Evolutionary conservation across 345 rosid genomes (phyloP).

Genomic region (Hibiscus tridactylites): DNA sequence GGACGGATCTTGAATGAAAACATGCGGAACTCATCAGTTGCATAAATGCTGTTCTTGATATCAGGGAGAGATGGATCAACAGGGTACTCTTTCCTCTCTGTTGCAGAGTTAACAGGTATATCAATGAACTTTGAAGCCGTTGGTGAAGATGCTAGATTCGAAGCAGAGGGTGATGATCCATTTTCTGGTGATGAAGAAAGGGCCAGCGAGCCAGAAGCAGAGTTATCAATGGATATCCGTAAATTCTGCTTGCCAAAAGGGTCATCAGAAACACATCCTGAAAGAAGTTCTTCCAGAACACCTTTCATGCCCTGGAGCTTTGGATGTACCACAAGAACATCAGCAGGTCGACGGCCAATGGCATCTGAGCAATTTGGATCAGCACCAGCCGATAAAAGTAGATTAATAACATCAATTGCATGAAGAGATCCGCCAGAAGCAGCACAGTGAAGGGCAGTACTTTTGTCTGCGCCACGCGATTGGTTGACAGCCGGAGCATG

Average conservation of each 20-base stretch:
- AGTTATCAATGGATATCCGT: conserved; percentile 17
- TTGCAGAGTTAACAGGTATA: background rate
- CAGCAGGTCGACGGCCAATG: conserved; percentile 43
- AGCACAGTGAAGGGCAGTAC: conserved; percentile 70
- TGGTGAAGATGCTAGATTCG: conserved; percentile 23
- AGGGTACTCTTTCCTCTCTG: conserved; percentile 54
- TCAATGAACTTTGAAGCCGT: conserved; percentile 22
- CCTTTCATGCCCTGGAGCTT: conserved; percentile 23
- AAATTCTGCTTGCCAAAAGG: conserved; percentile 12
- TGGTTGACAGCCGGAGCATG: conserved; percentile 25
- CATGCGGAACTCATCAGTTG: conserved; percentile 72
- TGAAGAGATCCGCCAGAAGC: conserved; percentile 56
- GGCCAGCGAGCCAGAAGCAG: conserved; percentile 23
- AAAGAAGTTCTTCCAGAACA: conserved; percentile 37
- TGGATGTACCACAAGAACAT: conserved; percentile 50
- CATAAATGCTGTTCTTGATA: conserved; percentile 58
- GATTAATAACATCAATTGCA: conserved; percentile 37
- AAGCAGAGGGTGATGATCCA: conserved; percentile 28
- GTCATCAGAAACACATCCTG: conserved; percentile 5
- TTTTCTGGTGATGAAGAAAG: conserved; percentile 28
- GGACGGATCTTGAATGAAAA: conserved; percentile 54
- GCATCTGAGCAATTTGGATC: conserved; percentile 42
- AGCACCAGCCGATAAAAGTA: conserved; percentile 57
- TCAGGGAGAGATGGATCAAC: conserved; percentile 68
- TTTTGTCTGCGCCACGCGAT: conserved; percentile 43